phyloP scores from a whole-genome alignment of 495 filamentous ascomycete genomes.

The Penicillium crystallinum region DNA sequence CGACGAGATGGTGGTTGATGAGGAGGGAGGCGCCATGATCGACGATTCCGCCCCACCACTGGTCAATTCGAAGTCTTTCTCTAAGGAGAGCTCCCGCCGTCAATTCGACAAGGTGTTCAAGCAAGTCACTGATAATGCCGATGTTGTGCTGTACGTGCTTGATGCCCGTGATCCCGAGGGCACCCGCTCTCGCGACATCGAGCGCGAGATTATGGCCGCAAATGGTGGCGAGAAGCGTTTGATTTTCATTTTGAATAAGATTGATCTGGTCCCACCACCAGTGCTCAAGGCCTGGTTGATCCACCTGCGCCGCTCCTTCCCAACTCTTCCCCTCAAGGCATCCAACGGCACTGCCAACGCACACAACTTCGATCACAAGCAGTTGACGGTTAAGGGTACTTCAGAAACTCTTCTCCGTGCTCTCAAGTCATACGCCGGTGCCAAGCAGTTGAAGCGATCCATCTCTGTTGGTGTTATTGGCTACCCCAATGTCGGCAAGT shows the following conservation, averaged over 20 bases:
- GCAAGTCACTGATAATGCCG: conserved; percentile 80
- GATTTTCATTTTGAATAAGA: conserved; percentile 95
- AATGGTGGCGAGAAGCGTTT: conserved; percentile 78
- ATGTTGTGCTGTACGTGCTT: conserved; percentile 91
- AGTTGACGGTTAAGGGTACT: conserved; percentile 80
- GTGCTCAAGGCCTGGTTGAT: conserved; percentile 80
- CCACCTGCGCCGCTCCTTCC: conserved; percentile 86
- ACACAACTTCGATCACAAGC: conserved; percentile 86
- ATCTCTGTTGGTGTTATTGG: conserved; percentile 92
- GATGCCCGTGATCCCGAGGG: conserved; percentile 91
- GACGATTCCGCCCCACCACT: conserved; percentile 25
- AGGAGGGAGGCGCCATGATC: conserved; percentile 29
- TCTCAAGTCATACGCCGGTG: conserved; percentile 83
- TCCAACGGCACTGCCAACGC: conserved; percentile 79
- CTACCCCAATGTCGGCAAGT: conserved; percentile 97
- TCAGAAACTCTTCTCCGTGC: conserved; percentile 83
- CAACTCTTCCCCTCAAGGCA: conserved; percentile 85
- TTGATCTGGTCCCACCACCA: conserved; percentile 79
- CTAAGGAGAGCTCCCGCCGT: conserved; percentile 71
- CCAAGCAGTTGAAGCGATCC: conserved; percentile 78
- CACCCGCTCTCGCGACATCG: conserved; percentile 84
- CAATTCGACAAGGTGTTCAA: conserved; percentile 96
- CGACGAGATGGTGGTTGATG: conserved; percentile 44
- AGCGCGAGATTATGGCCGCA: conserved; percentile 82
- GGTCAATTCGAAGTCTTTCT: conserved; percentile 24